These are phyloP conservation scores for Aeschynomene evenia DNA, from an alignment of 306 rosid genomes.

Conservation along the genomic window DNA sequence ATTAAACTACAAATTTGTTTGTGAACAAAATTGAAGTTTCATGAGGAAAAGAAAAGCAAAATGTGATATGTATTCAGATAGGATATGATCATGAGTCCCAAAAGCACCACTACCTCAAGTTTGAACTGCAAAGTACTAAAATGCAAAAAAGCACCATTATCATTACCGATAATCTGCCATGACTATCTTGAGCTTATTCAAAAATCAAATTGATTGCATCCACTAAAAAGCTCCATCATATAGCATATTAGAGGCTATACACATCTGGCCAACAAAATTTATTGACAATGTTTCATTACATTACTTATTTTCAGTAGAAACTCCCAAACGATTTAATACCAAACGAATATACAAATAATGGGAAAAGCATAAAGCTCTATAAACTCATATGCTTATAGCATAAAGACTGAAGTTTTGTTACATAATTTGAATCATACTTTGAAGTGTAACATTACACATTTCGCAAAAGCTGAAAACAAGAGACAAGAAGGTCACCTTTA, in stretches of 20 bases:
- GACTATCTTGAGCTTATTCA: background rate
- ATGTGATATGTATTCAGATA: background rate
- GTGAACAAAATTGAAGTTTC: background rate
- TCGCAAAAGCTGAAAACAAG: background rate
- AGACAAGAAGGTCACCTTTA: slow-evolving; percentile 58
- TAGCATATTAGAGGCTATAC: background rate
- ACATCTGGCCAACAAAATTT: background rate
- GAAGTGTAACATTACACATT: background rate
- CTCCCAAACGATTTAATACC: background rate
- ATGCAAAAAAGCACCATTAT: background rate
- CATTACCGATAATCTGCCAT: background rate
- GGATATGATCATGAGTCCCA: background rate
- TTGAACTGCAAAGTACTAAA: background rate
- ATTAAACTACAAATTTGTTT: background rate
- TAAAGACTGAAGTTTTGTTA: background rate
- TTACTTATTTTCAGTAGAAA: background rate
- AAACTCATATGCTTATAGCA: slow-evolving; percentile 3
- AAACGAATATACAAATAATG: slow-evolving; percentile 2
- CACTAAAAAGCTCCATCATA: background rate
- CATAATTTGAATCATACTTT: background rate
- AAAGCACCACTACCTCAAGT: background rate
- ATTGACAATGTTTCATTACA: background rate
- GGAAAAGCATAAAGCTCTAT: slow-evolving; percentile 13
- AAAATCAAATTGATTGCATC: background rate
- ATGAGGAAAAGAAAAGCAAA: background rate